These are phyloP conservation scores for Hypoxylon sp. DNA, from an alignment of 2,329 filamentous ascomycete species.

Conservation along the genomic window DNA sequence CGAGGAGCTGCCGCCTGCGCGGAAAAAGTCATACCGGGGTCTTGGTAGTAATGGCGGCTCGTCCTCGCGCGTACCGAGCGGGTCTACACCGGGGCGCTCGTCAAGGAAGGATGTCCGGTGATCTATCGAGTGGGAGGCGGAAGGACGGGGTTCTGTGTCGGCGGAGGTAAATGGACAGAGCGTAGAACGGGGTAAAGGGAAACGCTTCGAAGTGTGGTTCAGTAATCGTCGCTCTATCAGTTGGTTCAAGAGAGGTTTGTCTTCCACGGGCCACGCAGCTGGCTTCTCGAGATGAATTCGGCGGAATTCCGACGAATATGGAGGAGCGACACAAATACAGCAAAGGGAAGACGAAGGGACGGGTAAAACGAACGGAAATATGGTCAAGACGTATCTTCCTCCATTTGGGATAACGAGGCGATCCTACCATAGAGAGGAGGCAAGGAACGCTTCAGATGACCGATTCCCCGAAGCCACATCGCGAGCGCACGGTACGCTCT, in stretches of 20 bases:
- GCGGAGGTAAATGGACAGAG: neutral
- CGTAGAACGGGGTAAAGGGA: neutral
- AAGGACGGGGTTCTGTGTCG: neutral
- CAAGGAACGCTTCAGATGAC: slow-evolving; percentile 2
- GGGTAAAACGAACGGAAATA: neutral
- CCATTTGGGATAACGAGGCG: neutral
- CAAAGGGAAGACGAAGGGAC: neutral
- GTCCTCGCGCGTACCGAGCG: slow-evolving; percentile 33
- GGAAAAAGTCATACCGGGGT: slow-evolving; percentile 28
- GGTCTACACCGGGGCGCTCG: slow-evolving; percentile 22
- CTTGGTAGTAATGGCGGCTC: neutral
- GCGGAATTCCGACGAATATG: neutral
- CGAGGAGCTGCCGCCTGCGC: slow-evolving; percentile 53
- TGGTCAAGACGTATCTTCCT: neutral
- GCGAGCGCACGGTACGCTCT: slow-evolving; percentile 9
- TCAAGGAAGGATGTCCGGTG: slow-evolving; percentile 35
- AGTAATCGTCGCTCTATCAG: neutral
- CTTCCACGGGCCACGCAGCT: neutral
- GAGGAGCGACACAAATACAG: neutral
- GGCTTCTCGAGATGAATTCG: neutral
- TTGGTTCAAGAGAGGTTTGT: neutral
- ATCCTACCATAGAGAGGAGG: slow-evolving; percentile 1
- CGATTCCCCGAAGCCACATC: neutral
- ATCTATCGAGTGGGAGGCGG: neutral
- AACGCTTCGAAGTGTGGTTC: neutral